Evolutionary conservation across 2,329 filamentous ascomycete species (phyloP).

Genomic region (Fusarium pilosicola): DNA sequence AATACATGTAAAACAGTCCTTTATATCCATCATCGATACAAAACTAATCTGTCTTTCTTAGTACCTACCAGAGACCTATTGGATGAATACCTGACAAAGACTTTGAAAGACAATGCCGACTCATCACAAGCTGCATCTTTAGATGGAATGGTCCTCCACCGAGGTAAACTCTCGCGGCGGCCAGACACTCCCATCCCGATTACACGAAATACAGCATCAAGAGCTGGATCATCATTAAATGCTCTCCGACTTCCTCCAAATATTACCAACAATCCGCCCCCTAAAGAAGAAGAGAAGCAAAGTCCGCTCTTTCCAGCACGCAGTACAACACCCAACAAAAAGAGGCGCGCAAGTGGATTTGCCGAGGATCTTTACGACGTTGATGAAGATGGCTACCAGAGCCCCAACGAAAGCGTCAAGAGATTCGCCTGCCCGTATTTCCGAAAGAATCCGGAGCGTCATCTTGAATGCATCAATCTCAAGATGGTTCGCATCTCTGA

Average conservation of each 20-base stretch:
- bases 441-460: neutral
- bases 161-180: neutral
- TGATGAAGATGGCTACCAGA: rapidly evolving
- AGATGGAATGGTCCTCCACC: rapidly evolving
- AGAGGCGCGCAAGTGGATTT: rapidly evolving
- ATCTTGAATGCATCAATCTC: neutral
- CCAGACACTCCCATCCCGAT: neutral
- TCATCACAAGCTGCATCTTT: neutral
- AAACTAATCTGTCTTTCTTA: neutral
- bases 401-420: rapidly evolving
- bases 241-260: no score
- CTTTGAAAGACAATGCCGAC: no score
- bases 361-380: rapidly evolving
- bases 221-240: rapidly evolving
- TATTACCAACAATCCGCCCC: rapidly evolving
- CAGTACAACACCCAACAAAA: neutral
- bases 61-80: neutral
- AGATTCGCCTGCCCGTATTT: neutral
- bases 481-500: neutral
- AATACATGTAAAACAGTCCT: rapidly evolving
- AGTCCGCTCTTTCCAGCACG: neutral
- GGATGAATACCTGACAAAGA: no score
- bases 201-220: rapidly evolving
- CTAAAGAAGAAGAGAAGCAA: neutral
- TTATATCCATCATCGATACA: rapidly evolving